Percentiles rank a stretch among this genome's conserved stretches.
phyloP scores from a whole-genome alignment of 176 grass and related monocot genomes.

The Tuctoria greenei region DNA sequence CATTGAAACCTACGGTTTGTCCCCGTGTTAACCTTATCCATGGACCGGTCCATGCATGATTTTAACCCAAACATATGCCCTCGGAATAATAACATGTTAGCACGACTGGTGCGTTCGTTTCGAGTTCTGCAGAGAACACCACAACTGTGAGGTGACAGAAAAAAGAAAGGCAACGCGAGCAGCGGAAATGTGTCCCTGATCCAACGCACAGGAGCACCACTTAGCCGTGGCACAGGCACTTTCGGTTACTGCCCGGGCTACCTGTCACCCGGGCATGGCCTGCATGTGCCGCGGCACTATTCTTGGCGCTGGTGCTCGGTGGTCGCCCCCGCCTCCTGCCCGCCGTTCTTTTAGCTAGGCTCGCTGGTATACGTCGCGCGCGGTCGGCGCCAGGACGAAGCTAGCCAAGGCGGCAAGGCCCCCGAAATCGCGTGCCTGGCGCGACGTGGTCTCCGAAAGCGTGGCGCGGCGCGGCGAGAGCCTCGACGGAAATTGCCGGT shows the following conservation, averaged over 20 bases:
- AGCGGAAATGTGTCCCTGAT: constrained; percentile 21
- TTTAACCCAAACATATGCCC: not conserved
- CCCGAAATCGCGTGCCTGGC: not conserved
- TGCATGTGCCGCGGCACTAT: constrained; percentile 21
- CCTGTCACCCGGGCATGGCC: constrained; percentile 45
- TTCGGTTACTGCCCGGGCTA: constrained; percentile 39
- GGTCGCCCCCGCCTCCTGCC: constrained; percentile 20
- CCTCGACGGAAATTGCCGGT: not conserved
- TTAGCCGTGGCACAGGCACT: constrained; percentile 5
- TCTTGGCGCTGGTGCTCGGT: not conserved
- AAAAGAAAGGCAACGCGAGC: not conserved
- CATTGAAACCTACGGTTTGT: too few species aligned
- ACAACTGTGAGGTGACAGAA: not conserved
- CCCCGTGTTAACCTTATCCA: not conserved
- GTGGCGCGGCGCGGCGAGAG: too few species aligned
- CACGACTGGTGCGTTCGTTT: not conserved
- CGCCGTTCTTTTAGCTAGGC: constrained; percentile 52
- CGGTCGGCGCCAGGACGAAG: not conserved
- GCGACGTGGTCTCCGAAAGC: not conserved
- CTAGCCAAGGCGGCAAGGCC: too few species aligned
- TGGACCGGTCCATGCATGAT: not conserved
- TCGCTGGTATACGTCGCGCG: not conserved
- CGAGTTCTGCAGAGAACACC: not conserved
- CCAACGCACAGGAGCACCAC: constrained; percentile 19
- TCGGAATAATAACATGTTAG: not conserved